Conservation (phyloP, 345 rosid genomes). For the thale cress (Arabidopsis thaliana) region TAIR10.1 NC_003070.9:20128501-20129000, state of each 20-base stretch:
- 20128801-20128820: constrained; percentile 81
- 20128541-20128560: constrained; percentile 83
- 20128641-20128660: constrained; percentile 55
- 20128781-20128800: constrained; percentile 86
- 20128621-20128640: constrained; percentile 63
- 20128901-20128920: constrained; percentile 93
- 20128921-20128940: constrained; percentile 73
- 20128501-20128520: not conserved
- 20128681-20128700: constrained; percentile 86
- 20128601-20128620: constrained; percentile 42
- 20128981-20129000: not conserved
- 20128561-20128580: constrained; percentile 36
- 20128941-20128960: constrained; percentile 20
- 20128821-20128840: constrained; percentile 97
- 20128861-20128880: constrained; percentile 76
- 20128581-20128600: constrained; percentile 26
- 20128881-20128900: constrained; percentile 97
- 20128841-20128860: constrained; percentile 93
- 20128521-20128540: constrained; percentile 76
- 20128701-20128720: constrained; percentile 85
- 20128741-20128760: constrained; percentile 35
- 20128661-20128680: constrained; percentile 97
- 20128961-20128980: not conserved
- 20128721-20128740: constrained; percentile 83
- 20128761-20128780: constrained; percentile 43